Conservation (phyloP, 179 eudicot species). For the Vitellaria paradoxa region DNA sequence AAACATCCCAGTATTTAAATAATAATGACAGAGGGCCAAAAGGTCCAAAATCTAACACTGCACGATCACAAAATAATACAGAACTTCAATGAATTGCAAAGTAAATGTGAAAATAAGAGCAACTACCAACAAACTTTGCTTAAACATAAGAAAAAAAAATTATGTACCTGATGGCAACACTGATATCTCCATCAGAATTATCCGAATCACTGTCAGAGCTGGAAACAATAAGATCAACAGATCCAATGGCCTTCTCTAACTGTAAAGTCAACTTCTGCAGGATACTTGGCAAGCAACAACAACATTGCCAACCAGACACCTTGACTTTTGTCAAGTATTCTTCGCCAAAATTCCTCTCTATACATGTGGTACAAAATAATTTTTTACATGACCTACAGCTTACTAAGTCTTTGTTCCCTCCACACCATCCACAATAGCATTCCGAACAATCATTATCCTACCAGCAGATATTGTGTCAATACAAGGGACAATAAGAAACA, state of each 20-base stretch:
- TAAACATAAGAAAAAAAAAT: not conserved
- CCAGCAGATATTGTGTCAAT: conserved; percentile 12
- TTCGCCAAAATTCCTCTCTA: conserved; percentile 67
- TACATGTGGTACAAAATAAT: conserved; percentile 54
- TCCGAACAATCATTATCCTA: conserved; percentile 55
- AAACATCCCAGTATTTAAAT: too few relatives aligned
- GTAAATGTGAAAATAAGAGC: not conserved
- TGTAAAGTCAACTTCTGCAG: conserved; percentile 51
- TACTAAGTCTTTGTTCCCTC: conserved; percentile 45
- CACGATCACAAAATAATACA: not conserved
- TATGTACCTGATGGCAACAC: conserved; percentile 51
- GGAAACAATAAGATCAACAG: conserved; percentile 36
- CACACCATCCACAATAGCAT: conserved; percentile 79
- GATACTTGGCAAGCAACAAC: conserved; percentile 65
- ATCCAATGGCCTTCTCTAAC: conserved; percentile 52
- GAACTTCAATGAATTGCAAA: not conserved
- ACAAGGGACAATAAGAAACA: conserved; percentile 5
- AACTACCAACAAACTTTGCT: not conserved
- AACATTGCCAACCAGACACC: conserved; percentile 63
- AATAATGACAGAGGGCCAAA: not conserved
- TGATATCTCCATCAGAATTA: conserved; percentile 52
- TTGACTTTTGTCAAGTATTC: conserved; percentile 39
- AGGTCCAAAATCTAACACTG: not conserved
- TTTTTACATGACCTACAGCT: conserved; percentile 61
- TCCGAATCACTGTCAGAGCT: conserved; percentile 81